Conservation (phyloP, 2,329 filamentous ascomycete genomes). For the Pseudovirgaria hyperparasitica region DNA sequence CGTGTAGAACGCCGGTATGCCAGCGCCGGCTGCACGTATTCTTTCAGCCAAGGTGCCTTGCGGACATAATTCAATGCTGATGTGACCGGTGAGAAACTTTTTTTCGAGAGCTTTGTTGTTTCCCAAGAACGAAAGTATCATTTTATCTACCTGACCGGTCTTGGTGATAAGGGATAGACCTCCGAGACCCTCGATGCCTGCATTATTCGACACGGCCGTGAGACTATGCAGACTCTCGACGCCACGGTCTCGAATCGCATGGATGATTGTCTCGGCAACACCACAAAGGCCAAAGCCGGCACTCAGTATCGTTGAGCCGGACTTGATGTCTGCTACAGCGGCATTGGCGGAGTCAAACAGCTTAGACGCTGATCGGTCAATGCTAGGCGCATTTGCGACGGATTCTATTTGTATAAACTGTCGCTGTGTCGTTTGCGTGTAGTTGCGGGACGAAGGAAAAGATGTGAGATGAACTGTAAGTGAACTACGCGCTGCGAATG, state of each 20-base stretch:
- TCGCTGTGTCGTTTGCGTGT: slow-evolving; percentile 9
- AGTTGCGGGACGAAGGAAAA: slow-evolving; percentile 19
- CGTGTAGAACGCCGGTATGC: slow-evolving; percentile 72
- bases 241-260: slow-evolving; percentile 20
- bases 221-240: slow-evolving; percentile 29
- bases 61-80: slow-evolving; percentile 64
- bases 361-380: slow-evolving; percentile 23
- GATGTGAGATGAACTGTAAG: too few relatives aligned
- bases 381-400: slow-evolving; percentile 13
- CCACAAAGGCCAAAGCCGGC: slow-evolving; percentile 27
- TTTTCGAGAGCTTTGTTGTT: slow-evolving; percentile 66
- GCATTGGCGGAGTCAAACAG: slow-evolving; percentile 23
- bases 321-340: slow-evolving; percentile 23
- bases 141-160: slow-evolving; percentile 55
- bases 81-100: slow-evolving; percentile 58
- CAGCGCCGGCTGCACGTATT: slow-evolving; percentile 58
- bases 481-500: too few relatives aligned
- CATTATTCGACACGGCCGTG: slow-evolving; percentile 72
- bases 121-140: slow-evolving; percentile 67
- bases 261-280: slow-evolving; percentile 25
- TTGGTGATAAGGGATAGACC: slow-evolving; percentile 57
- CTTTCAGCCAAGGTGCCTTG: slow-evolving; percentile 65
- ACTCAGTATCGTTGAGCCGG: slow-evolving; percentile 23
- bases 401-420: slow-evolving; percentile 8
- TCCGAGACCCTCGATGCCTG: slow-evolving; percentile 51